Evolutionary conservation across 2,329 filamentous ascomycete species (phyloP), one percentile per base, ranked within the genome.

Genomic region (Macrophomina pseudophaseolina): DNA sequence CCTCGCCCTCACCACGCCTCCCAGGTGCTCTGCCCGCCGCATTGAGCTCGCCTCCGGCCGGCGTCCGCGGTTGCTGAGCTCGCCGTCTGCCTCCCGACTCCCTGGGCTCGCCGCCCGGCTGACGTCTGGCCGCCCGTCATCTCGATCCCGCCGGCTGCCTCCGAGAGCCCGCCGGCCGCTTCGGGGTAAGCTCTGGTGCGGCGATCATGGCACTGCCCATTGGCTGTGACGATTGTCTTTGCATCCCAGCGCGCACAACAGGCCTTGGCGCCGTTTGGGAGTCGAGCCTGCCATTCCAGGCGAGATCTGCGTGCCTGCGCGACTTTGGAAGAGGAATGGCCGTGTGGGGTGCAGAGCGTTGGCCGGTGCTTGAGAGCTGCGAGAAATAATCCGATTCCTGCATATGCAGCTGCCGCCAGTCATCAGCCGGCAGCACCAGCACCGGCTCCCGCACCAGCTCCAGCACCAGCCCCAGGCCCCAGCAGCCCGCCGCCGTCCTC

Each of bases 181-280:
- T 66, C 40, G 46, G 23, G 65, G 65, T 5, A 54, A 66, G 49
- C 32, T 16, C 53, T 42, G n/a, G 53, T 49, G 40, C 42, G 42
- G 35, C 38, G 23, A 32, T 46, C 35, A 38, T 28, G 33, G 4
- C 18, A 23, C 23, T 23, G 30, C 42, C 64, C 44, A 66, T 66
- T 66, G 64, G 64, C 64, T 64, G 5, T 64, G 60, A 51, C 60
- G 60, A 64, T 40, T 59, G 53, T 40, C 54, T 66, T 42, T 44
- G 46, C 35, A 53, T 60, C 53, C 42, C 64, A 53, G 33, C 44
- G 63, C 63, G 56, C 33, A 66, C 56, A 54, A 32, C 48, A 60
- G 42, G 56, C 30, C 65, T 66, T 66, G 65, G 65, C 65, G 44
- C 65, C 65, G 65, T 66, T 62, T 66, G 58, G 52, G 42, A 62